Evolutionary conservation across 495 filamentous ascomycete species (phyloP).

Genomic region (Aspergillus bertholletiae): DNA sequence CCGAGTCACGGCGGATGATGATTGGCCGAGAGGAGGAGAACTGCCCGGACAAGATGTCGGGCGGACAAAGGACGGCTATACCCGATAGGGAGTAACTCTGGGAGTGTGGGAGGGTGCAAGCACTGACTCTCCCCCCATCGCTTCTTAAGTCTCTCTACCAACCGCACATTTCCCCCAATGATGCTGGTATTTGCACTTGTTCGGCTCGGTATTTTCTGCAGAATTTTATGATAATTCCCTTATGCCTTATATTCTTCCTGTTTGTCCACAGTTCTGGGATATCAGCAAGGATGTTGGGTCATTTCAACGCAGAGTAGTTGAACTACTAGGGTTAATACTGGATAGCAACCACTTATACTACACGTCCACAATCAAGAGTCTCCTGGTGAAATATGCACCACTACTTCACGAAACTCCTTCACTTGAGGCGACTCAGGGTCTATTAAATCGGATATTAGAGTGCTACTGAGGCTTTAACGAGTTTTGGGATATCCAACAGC

Average conservation of each 20-base stretch:
- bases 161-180: slow-evolving; percentile 12
- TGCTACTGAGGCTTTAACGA: neutral
- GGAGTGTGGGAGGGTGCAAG: neutral
- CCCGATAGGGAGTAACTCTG: slow-evolving; percentile 11
- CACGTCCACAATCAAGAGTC: neutral
- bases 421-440: neutral
- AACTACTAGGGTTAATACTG: neutral
- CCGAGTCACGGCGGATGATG: slow-evolving; percentile 24
- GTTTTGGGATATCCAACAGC: neutral
- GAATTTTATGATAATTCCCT: slow-evolving; percentile 8
- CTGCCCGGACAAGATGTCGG: slow-evolving; percentile 24
- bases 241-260: neutral
- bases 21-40: slow-evolving; percentile 48
- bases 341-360: neutral
- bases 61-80: slow-evolving; percentile 23
- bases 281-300: neutral
- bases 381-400: neutral
- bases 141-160: slow-evolving; percentile 13
- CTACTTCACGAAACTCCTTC: neutral
- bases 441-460: neutral
- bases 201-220: slow-evolving; percentile 30
- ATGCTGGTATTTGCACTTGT: slow-evolving; percentile 38
- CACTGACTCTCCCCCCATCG: slow-evolving; percentile 8
- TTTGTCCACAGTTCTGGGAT: neutral
- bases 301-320: neutral